Evolutionary conservation across 306 rosid genomes (phyloP).

Genomic region (Pachyrhizus erosus): DNA sequence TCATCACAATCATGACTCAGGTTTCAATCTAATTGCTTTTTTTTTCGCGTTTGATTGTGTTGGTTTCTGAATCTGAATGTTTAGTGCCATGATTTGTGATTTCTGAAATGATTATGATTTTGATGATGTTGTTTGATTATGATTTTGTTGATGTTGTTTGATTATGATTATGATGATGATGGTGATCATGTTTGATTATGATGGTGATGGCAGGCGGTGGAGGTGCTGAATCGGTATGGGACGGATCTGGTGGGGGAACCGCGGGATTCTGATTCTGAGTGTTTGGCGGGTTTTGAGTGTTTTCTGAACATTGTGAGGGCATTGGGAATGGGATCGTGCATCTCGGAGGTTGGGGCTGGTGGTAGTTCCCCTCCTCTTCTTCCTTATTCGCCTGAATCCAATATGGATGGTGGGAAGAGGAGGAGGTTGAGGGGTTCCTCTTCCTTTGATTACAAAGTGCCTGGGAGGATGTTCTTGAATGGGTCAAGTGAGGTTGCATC

Average conservation of each 20-base stretch:
- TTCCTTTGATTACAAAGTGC: conserved; percentile 56
- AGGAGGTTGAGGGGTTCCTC: conserved; percentile 52
- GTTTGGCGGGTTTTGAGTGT: conserved; percentile 82
- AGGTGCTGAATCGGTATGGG: conserved; percentile 47
- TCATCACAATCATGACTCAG: conserved; percentile 51
- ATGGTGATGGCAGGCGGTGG: conserved; percentile 45
- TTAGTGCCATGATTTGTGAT: background rate
- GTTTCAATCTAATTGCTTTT: conserved; percentile 19
- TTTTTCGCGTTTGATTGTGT: background rate
- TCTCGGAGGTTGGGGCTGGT: conserved; percentile 48
- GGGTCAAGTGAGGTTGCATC: conserved; percentile 77
- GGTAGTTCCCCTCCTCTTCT: conserved; percentile 47
- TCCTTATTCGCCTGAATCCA: conserved; percentile 47
- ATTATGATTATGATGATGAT: background rate
- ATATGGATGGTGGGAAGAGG: conserved; percentile 50
- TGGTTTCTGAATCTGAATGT: conserved; percentile 38
- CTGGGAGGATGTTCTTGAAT: conserved; percentile 74
- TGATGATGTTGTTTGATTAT: background rate
- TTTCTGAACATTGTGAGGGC: conserved; percentile 85
- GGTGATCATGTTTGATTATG: background rate
- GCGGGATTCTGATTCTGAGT: conserved; percentile 62
- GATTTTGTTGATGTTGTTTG: too few species aligned
- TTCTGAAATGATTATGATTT: background rate
- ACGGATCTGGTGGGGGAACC: conserved; percentile 69
- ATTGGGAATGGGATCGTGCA: conserved; percentile 92